Conservation (phyloP, 176 grass and related monocot species). For the Triticum turgidum region DNA sequence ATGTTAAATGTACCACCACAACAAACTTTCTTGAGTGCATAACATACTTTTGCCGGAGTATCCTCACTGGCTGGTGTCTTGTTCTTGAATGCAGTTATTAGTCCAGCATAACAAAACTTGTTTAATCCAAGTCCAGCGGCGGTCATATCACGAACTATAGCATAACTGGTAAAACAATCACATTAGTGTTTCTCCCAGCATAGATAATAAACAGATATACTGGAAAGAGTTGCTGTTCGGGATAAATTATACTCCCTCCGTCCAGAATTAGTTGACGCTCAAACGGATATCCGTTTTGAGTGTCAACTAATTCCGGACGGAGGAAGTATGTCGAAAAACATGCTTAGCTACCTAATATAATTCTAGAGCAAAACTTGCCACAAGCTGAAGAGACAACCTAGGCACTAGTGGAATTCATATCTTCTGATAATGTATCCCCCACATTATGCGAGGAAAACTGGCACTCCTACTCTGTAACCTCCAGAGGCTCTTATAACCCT, state of each 20-base stretch:
- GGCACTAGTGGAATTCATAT: not conserved
- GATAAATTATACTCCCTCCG: constrained; percentile 5
- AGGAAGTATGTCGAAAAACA: too few species aligned
- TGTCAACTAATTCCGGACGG: too few species aligned
- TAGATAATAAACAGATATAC: constrained; percentile 11
- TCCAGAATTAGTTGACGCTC: not conserved
- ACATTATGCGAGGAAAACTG: not conserved
- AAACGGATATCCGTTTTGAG: too few species aligned
- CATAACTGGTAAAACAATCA: constrained; percentile 61
- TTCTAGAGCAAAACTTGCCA: not conserved
- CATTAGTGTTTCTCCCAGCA: not conserved
- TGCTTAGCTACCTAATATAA: not conserved
- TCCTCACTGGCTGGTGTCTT: constrained; percentile 71
- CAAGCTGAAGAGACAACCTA: constrained; percentile 14
- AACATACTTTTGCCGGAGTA: constrained; percentile 62
- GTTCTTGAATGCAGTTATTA: constrained; percentile 95
- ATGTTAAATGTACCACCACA: constrained; percentile 17
- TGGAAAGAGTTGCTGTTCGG: not conserved
- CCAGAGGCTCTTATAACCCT: not conserved
- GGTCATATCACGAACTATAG: constrained; percentile 93
- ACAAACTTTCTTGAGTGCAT: constrained; percentile 4
- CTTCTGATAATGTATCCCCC: not conserved
- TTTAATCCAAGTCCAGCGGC: constrained; percentile 92
- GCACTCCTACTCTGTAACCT: not conserved
- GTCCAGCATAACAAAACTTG: constrained; percentile 96